Evolutionary conservation across 2,329 filamentous ascomycete species (phyloP), one percentile per base, ranked within the genome.

Genomic region (Aspergillus sergii): DNA sequence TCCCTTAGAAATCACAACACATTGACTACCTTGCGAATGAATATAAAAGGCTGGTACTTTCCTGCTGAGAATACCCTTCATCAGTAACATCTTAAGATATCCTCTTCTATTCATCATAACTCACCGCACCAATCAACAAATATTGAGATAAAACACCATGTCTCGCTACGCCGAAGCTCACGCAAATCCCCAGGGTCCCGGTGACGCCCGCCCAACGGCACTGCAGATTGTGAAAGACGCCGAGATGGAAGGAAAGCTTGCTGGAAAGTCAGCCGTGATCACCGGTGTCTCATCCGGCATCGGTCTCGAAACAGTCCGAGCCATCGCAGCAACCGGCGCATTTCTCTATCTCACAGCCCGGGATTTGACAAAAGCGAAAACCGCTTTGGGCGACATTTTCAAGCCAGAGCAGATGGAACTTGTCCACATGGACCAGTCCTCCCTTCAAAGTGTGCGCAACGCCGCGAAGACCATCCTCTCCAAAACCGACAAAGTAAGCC

Each of bases 221-320:
- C 62, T 64, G 85, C 82, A 23, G 86, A 66, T 63, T 30, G 65
- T 69, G 46, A 34, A 61, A 19, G 72, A 73, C 54, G 65, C 73
- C 50, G 45, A 65, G 16, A 63, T 72, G 9, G 62, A 61, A 19
- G 63, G 61, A n/a, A 62, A 64, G 11, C 65, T 69, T 4, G 30
- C 32, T 3, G 68, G 65, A 12, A 64, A 64, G 23, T 30, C 41
- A 5, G 43, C 59, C 28, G 28, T 69, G 1, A 64, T 67, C 45
- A 69, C 67, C 28, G 67, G 67, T 2, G 53, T 51, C 12, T 69
- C 67, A 14, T 73, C 78, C 11, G 82, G 81, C 4, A 70, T 83
- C 26, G 82, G 82, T 9, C 64, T 79, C 23, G 78, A 83, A 63
- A 82, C 80, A 8, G 80, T 75, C 1, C 73, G 76, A n/a, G 82